Conservation (phyloP, 805 yeast genomes). For the Schwanniomyces yamadae region DNA sequence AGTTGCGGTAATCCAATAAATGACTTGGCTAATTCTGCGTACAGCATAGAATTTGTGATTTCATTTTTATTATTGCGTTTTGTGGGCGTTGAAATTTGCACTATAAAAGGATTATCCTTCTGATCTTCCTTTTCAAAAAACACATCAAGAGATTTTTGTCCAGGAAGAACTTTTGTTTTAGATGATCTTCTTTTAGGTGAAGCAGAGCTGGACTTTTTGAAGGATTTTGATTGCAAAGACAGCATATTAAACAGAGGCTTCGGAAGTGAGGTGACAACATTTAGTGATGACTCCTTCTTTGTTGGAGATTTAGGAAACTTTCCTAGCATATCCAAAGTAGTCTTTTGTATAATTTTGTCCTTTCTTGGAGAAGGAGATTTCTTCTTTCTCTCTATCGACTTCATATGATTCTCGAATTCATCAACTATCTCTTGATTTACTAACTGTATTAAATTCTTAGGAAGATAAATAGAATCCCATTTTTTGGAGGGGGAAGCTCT, state of each 20-base stretch:
- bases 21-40: too few species aligned
- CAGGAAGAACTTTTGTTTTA: neutral
- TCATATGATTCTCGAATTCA: constrained; percentile 8
- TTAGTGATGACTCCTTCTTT: constrained; percentile 5
- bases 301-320: constrained; percentile 10
- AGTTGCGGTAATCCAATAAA: neutral
- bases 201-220: neutral
- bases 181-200: neutral
- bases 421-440: constrained; percentile 14
- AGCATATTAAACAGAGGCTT: too few species aligned
- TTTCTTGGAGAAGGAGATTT: constrained; percentile 12
- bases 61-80: too few species aligned
- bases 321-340: constrained; percentile 23
- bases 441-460: constrained; percentile 15
- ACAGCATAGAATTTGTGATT: too few species aligned
- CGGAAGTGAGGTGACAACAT: too few species aligned
- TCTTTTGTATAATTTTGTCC: constrained; percentile 18
- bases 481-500: neutral
- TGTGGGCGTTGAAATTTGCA: too few species aligned
- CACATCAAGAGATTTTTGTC: constrained; percentile 1
- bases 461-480: constrained; percentile 18
- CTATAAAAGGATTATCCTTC: constrained; percentile 4
- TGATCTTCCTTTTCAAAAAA: neutral
- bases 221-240: neutral
- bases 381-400: constrained; percentile 6